Percentiles rank a stretch among this genome's conserved stretches.
Evolutionary conservation across 2,329 filamentous ascomycete species (phyloP).

Genomic region (Rhynchosporium graminicola): DNA sequence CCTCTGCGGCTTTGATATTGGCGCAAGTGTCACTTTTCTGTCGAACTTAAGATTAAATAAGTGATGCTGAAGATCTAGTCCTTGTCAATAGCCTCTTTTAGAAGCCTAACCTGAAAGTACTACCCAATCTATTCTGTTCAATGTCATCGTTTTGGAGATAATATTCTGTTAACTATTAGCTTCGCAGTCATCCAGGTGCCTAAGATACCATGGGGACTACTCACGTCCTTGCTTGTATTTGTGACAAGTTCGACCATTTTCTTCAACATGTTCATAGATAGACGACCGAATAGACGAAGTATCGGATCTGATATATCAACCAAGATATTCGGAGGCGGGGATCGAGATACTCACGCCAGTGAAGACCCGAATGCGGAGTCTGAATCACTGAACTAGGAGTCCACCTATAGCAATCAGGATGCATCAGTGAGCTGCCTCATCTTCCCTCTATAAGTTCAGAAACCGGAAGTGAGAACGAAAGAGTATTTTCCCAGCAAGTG

Average conservation of each 20-base stretch:
- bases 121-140: slow-evolving; percentile 27
- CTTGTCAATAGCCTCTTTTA: background rate
- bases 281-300: slow-evolving; percentile 16
- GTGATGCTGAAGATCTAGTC: slow-evolving; percentile 30
- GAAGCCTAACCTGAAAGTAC: too few relatives aligned
- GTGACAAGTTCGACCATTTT: slow-evolving; percentile 18
- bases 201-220: background rate
- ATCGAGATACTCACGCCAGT: background rate
- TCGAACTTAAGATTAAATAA: slow-evolving; percentile 29
- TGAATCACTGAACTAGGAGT: slow-evolving; percentile 14
- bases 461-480: background rate
- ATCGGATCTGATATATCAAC: slow-evolving; percentile 2
- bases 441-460: background rate
- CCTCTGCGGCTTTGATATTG: slow-evolving; percentile 37
- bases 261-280: slow-evolving; percentile 12
- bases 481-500: too few relatives aligned
- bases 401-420: background rate
- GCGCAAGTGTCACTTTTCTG: slow-evolving; percentile 30
- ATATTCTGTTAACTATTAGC: slow-evolving; percentile 26
- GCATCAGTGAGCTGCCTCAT: background rate
- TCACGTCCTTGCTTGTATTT: slow-evolving; percentile 13
- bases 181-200: background rate
- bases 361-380: slow-evolving; percentile 15
- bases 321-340: background rate
- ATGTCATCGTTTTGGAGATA: slow-evolving; percentile 29